phyloP scores from a whole-genome alignment of 164 flowering plant genomes.

The Taxillus chinensis region DNA sequence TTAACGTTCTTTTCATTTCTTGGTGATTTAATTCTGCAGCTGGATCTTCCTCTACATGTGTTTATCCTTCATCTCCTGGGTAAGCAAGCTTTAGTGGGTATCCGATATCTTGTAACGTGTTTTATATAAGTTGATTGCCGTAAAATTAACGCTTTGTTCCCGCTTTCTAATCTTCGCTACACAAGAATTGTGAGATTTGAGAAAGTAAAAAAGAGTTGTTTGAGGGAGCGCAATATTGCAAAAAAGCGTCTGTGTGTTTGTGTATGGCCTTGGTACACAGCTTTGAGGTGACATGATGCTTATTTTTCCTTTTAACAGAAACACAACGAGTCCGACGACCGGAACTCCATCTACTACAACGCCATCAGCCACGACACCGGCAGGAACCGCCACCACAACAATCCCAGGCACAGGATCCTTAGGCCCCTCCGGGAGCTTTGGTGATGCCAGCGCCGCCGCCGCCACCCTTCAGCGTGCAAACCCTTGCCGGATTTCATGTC shows the following conservation, averaged over 20 bases:
- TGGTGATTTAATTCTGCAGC: constrained; percentile 19
- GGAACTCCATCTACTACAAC: constrained; percentile 13
- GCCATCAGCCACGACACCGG: constrained; percentile 6
- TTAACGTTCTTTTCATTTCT: constrained; percentile 4
- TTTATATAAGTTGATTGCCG: neutral
- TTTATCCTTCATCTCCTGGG: constrained; percentile 35
- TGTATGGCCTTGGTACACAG: neutral
- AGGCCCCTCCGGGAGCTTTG: constrained; percentile 1
- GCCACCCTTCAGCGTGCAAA: neutral
- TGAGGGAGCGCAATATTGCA: neutral
- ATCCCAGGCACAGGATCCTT: constrained; percentile 8
- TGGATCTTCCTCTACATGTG: constrained; percentile 17
- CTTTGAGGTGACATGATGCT: neutral
- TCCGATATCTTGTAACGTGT: neutral
- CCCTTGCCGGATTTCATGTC: constrained; percentile 25
- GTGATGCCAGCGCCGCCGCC: neutral
- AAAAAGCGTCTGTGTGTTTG: too few relatives aligned
- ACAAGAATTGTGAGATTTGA: neutral
- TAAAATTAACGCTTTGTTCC: neutral
- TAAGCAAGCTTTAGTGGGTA: constrained; percentile 3
- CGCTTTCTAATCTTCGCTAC: too few relatives aligned
- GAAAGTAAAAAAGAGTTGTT: too few relatives aligned
- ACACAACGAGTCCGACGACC: neutral
- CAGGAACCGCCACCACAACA: constrained; percentile 8
- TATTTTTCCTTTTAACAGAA: neutral